These are phyloP conservation scores for Elasticomyces elasticus DNA, from an alignment of 495 filamentous ascomycete species.

Conservation along the genomic window DNA sequence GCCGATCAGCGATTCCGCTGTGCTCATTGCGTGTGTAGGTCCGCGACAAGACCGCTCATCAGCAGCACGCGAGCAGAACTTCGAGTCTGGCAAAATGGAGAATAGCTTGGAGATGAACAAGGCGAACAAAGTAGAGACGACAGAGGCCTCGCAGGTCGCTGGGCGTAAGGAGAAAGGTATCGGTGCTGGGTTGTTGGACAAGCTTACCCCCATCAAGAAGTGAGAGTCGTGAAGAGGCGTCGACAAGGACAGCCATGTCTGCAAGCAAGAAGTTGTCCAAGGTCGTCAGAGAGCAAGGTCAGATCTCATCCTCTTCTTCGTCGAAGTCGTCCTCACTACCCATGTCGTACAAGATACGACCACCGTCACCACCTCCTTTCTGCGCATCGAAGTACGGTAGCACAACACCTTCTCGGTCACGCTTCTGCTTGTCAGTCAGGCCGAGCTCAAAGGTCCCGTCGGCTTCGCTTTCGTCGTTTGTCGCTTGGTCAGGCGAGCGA, in stretches of 20 bases:
- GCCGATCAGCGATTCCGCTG: background rate
- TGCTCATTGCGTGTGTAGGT: background rate
- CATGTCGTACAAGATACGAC: conserved; percentile 92
- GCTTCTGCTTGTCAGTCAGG: conserved; percentile 79
- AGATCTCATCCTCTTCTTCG: conserved; percentile 97
- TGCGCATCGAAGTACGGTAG: conserved; percentile 95
- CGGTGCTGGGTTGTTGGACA: conserved; percentile 10
- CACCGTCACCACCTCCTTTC: conserved; percentile 69
- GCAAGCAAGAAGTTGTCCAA: no score
- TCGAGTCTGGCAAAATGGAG: conserved; percentile 10
- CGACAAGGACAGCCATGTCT: no score
- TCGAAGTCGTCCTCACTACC: conserved; percentile 96
- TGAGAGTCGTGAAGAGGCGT: background rate
- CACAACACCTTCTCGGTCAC: conserved; percentile 76
- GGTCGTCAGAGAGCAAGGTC: conserved; percentile 13
- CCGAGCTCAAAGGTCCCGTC: conserved; percentile 68
- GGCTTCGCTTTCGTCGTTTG: conserved; percentile 37
- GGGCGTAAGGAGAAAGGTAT: conserved; percentile 18
- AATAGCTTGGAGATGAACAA: conserved; percentile 18
- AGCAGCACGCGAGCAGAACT: background rate
- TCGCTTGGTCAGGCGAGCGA: conserved; percentile 35
- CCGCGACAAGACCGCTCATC: background rate
- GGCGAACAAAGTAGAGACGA: conserved; percentile 12
- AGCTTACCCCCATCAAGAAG: conserved; percentile 6
- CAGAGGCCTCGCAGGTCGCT: conserved; percentile 11